Percentiles rank a stretch among this genome's conserved stretches.
These are phyloP conservation scores for Rhododendron molle DNA, from an alignment of 148 eudicot genomes.

Conservation along the genomic window DNA sequence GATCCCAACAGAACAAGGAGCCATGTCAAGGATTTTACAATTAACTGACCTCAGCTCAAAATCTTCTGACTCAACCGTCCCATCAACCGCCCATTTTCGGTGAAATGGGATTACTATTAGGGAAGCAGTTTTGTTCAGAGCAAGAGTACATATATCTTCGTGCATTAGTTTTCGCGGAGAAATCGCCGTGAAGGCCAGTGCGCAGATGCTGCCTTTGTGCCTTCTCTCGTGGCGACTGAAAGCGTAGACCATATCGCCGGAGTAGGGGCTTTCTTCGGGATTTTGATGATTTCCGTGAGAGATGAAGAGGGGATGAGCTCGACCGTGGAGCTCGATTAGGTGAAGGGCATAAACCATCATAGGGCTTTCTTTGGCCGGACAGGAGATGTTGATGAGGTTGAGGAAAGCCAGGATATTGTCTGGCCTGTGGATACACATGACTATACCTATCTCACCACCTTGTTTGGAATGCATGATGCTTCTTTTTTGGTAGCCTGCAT, in stretches of 20 bases:
- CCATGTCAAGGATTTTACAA: conserved; percentile 20
- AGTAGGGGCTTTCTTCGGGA: conserved; percentile 12
- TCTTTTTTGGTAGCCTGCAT: conserved; percentile 32
- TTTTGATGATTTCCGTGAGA: conserved; percentile 34
- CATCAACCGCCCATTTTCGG: conserved; percentile 32
- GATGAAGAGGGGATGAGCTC: conserved; percentile 30
- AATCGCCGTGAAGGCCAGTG: conserved; percentile 26
- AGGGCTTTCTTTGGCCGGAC: conserved; percentile 22
- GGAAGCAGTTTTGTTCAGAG: conserved; percentile 29
- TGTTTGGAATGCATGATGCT: conserved; percentile 27
- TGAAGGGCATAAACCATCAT: conserved; percentile 28
- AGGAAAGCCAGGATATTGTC: conserved; percentile 27
- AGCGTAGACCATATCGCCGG: conserved; percentile 21
- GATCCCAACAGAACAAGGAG: conserved; percentile 38
- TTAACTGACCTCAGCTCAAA: conserved; percentile 23
- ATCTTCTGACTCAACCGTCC: conserved; percentile 19
- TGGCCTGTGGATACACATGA: conserved; percentile 32
- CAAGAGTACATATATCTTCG: conserved; percentile 34
- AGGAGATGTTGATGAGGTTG: conserved; percentile 19
- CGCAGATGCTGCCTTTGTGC: conserved; percentile 12
- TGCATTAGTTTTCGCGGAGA: conserved; percentile 34
- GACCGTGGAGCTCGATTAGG: conserved; percentile 30
- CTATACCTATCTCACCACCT: conserved; percentile 13
- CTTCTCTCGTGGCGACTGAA: conserved; percentile 16
- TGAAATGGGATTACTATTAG: conserved; percentile 36